Percentiles rank a stretch among this genome's conserved stretches.
Conservation (phyloP, 768 basidiomycete genomes). For the Pleurotus eryngii region DNA sequence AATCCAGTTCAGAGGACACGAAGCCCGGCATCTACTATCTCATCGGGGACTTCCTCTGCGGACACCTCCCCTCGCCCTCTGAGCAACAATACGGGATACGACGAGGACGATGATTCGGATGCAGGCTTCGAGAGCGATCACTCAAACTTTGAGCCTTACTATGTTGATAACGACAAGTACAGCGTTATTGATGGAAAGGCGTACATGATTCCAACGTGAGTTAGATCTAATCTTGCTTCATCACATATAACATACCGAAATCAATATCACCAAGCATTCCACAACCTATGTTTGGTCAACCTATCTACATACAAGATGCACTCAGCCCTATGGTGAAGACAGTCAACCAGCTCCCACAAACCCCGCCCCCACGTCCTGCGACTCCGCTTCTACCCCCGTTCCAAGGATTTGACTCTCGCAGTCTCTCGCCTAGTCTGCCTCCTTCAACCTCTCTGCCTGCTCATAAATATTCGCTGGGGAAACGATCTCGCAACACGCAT, state of each 20-base stretch:
- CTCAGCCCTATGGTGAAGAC: background rate
- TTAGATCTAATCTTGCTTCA: constrained; percentile 1
- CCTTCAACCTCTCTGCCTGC: background rate
- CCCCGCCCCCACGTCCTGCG: background rate
- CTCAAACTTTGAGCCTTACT: background rate
- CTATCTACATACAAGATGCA: background rate
- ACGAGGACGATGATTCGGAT: constrained; percentile 1
- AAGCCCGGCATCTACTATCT: constrained; percentile 4
- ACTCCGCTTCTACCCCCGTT: too few species aligned
- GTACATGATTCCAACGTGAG: background rate
- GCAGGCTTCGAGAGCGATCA: background rate
- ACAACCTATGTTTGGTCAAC: background rate
- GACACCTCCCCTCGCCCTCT: background rate
- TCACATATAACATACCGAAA: too few species aligned
- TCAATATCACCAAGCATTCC: background rate
- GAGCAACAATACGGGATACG: constrained; percentile 13
- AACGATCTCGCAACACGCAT: background rate
- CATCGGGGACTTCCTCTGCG: background rate
- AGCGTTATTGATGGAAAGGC: constrained; percentile 2
- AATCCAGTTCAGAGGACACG: background rate
- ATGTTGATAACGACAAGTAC: background rate
- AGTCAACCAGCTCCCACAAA: background rate
- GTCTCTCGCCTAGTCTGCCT: background rate
- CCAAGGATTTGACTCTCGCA: background rate
- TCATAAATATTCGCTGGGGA: background rate